A percentile compares a stretch with the other conserved stretches of the same genome.
Evolutionary conservation across 352 stramenopile genomes (phyloP).

Genomic region (Globisporangium orthogonon): DNA sequence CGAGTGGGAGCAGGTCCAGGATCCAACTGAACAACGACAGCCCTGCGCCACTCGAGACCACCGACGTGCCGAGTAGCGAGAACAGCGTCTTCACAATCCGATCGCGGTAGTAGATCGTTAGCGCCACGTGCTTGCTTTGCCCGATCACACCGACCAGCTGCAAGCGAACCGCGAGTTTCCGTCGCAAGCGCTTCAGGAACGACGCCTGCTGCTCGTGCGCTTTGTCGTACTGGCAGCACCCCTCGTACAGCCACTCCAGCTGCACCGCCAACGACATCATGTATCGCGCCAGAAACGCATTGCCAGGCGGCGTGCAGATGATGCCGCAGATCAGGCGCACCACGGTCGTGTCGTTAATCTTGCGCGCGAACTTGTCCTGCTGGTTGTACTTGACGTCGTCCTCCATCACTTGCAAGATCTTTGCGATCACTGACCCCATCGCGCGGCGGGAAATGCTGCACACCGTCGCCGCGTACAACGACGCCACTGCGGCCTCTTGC

Average conservation of each 20-base stretch:
- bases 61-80: constrained; percentile 62
- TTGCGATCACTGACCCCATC: constrained; percentile 79
- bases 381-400: constrained; percentile 67
- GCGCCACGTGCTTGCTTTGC: constrained; percentile 64
- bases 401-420: constrained; percentile 76
- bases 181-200: constrained; percentile 53
- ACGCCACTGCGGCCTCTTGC: constrained; percentile 61
- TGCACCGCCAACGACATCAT: constrained; percentile 83
- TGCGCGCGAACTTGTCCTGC: constrained; percentile 48
- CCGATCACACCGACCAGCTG: constrained; percentile 73
- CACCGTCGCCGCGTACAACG: constrained; percentile 76
- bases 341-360: constrained; percentile 64
- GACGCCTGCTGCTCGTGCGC: constrained; percentile 7
- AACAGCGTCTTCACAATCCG: constrained; percentile 83
- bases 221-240: constrained; percentile 44
- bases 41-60: constrained; percentile 43
- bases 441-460: constrained; percentile 72
- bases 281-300: constrained; percentile 75
- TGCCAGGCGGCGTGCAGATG: constrained; percentile 55
- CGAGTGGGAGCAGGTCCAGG: constrained; percentile 73
- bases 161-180: constrained; percentile 70
- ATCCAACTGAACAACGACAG: constrained; percentile 86
- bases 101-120: constrained; percentile 81
- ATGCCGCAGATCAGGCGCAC: constrained; percentile 68
- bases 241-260: constrained; percentile 67